Evolutionary conservation across 805 yeast species (phyloP).

Genomic region (Pichia paraexigua): DNA sequence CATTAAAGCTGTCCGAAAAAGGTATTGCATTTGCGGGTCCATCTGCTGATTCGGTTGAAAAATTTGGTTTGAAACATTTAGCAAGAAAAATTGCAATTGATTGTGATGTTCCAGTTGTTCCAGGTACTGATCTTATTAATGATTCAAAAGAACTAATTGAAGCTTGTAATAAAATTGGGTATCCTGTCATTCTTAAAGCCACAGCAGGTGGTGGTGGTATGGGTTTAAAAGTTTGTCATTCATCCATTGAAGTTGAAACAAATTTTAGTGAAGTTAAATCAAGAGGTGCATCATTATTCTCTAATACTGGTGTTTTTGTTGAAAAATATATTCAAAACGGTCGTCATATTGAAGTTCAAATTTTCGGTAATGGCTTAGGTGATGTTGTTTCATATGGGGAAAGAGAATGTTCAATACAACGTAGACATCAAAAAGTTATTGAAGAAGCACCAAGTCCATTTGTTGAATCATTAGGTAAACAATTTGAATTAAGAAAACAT

Average conservation of each 20-base stretch:
- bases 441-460: constrained; percentile 27
- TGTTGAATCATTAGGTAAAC: constrained; percentile 8
- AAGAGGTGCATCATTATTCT: constrained; percentile 21
- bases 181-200: constrained; percentile 24
- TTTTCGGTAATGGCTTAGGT: constrained; percentile 25
- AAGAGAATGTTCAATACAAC: constrained; percentile 26
- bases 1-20: constrained; percentile 10
- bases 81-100: constrained; percentile 22
- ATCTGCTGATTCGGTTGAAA: constrained; percentile 18
- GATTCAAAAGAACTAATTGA: constrained; percentile 9
- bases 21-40: constrained; percentile 25
- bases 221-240: constrained; percentile 21
- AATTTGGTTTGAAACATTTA: constrained; percentile 24
- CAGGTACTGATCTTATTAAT: constrained; percentile 19
- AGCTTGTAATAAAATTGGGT: constrained; percentile 18
- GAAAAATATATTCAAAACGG: constrained; percentile 23
- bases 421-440: constrained; percentile 27
- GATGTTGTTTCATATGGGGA: constrained; percentile 23
- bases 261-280: constrained; percentile 18
- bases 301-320: constrained; percentile 19
- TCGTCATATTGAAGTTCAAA: constrained; percentile 25
- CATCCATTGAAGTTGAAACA: constrained; percentile 10
- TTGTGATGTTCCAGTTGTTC: constrained; percentile 22
- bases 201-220: constrained; percentile 29
- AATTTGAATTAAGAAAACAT: constrained; percentile 13